Percentiles rank a stretch among this genome's conserved stretches.
Evolutionary conservation across 176 grass and related monocot species (phyloP).

Genomic region (Rhynchospora tenuis): DNA sequence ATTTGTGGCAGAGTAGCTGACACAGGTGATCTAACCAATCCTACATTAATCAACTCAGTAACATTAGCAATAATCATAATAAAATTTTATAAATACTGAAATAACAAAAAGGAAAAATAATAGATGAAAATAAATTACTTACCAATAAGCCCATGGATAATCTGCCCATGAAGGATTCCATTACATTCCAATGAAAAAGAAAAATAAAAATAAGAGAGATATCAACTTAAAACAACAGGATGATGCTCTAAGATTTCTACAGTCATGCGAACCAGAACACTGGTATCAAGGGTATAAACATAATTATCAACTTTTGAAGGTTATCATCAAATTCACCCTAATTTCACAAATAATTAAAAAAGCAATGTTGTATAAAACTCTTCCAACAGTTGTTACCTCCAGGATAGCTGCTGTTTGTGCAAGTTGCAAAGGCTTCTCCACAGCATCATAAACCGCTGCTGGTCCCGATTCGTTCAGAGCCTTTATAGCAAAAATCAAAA

Average conservation of each 20-base stretch:
- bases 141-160: constrained; percentile 48
- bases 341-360: not conserved
- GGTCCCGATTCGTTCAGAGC: constrained; percentile 30
- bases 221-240: constrained; percentile 19
- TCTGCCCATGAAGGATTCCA: constrained; percentile 18
- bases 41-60: not conserved
- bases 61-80: not conserved
- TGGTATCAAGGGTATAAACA: not conserved
- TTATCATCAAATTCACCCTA: not conserved
- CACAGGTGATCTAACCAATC: constrained; percentile 47
- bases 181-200: constrained; percentile 5
- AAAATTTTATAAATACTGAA: too few species aligned
- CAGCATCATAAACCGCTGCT: constrained; percentile 44
- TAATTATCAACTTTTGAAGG: not conserved
- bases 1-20: constrained; percentile 30
- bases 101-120: not conserved
- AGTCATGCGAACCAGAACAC: not conserved
- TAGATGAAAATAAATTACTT: constrained; percentile 5
- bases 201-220: not conserved
- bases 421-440: constrained; percentile 56
- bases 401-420: constrained; percentile 52
- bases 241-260: not conserved
- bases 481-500: constrained; percentile 36
- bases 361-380: not conserved
- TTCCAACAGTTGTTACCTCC: constrained; percentile 32